These are phyloP conservation scores for Fusarium nodosum DNA, from an alignment of 2,329 filamentous ascomycete genomes.

Conservation along the genomic window DNA sequence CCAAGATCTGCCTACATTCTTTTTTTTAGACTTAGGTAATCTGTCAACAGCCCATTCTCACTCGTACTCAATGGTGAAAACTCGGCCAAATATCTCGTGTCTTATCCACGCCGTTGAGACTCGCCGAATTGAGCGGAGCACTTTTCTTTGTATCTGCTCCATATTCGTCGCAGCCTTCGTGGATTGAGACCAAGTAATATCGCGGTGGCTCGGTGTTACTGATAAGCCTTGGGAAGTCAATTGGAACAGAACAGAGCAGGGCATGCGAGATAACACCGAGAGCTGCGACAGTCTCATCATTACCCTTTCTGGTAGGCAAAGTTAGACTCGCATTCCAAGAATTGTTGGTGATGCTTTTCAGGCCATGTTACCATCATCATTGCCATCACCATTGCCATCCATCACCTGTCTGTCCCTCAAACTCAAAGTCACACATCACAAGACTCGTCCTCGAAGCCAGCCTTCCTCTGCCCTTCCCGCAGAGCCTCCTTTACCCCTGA, in stretches of 20 bases:
- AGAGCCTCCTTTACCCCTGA: constrained; percentile 35
- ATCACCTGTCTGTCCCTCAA: background rate
- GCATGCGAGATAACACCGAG: constrained; percentile 37
- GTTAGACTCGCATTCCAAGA: background rate
- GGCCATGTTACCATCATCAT: background rate
- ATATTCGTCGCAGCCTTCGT: constrained; percentile 18
- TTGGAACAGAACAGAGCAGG: constrained; percentile 29
- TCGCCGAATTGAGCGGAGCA: constrained; percentile 30
- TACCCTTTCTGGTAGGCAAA: background rate
- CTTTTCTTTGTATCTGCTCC: constrained; percentile 15
- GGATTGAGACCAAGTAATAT: constrained; percentile 7
- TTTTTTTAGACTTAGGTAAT: background rate
- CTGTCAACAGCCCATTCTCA: constrained; percentile 10
- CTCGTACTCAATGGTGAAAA: constrained; percentile 23
- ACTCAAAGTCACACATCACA: background rate
- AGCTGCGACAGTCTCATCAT: constrained; percentile 10
- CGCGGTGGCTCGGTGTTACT: constrained; percentile 24
- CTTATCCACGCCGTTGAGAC: constrained; percentile 31
- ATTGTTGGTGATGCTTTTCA: background rate
- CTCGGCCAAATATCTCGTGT: constrained; percentile 31
- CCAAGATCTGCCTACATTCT: background rate
- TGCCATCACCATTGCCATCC: background rate
- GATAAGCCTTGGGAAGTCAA: constrained; percentile 34
- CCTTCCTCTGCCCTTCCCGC: constrained; percentile 16
- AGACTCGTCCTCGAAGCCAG: background rate